Evolutionary conservation across 768 basidiomycete genomes (phyloP), one percentile per base, ranked within the genome.

Genomic region (Rickenella mellea): DNA sequence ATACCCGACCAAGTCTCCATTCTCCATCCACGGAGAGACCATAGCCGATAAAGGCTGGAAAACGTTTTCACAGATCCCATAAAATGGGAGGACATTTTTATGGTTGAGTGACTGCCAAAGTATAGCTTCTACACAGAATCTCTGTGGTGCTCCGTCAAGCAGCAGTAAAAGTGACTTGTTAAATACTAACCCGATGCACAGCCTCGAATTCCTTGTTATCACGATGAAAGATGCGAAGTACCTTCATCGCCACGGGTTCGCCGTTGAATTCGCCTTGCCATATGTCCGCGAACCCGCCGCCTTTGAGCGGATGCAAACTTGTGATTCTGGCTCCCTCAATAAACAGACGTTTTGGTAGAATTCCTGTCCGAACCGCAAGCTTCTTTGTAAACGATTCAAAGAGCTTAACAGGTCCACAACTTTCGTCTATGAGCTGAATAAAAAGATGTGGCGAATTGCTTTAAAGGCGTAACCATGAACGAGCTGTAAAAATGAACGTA

Each of bases 41-140:
- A 36, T 36, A 36, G 33, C 33, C 10, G 24, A 17, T 12, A 11
- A 22, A 8, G 33, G 33, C 24, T 15, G 33, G 24, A 36, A 36
- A 3, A 17, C 33, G 15, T 36, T 22, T 22, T 19, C 24, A 15
- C 19, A 19, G 19, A 36, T 36, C 24, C 33, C 33, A 15, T 36
- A 36, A 22, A 36, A 36, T 19, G 33, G 33, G 33, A 36, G 33
- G 15, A 36, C 33, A 15, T 36, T 19, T 36, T 36, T 36, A 36
- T 36, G 33, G 12, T 10, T 12, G 33, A 36, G 33, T 19, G 19
- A 19, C 19, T 22, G 33, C 33, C 33, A 36, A 17, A 36, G 19
- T 11, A 22, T 19, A 17, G 24, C 33, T 17, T 36, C 33, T 36
- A 19, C 24, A 3, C 19, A 17, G 24, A 36, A 22, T 17, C 24